Evolutionary conservation across 1,139 yeast genomes (phyloP), one percentile per base, ranked within the genome.

Genomic region (Candida dubliniensis): DNA sequence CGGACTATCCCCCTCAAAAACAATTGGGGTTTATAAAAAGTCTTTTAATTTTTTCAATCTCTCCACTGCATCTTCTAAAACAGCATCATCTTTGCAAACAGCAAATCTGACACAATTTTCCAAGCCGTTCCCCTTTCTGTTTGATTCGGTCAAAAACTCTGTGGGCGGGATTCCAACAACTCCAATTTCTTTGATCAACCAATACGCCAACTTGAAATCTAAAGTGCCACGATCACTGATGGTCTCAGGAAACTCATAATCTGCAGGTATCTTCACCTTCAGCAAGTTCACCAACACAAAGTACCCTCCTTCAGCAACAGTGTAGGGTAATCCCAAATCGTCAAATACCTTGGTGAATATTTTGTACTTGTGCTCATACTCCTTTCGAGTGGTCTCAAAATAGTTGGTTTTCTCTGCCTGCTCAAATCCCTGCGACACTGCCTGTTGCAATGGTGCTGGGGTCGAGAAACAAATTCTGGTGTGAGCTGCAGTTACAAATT

Each of bases 161-260:
- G 96, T 86, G 27, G 98, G 98, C 10, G 99, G 99, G 53, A 93
- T 91, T 5, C 96, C 87, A 23, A 93, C 98, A 37, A 93, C 95
- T 4, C 99, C 99, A 45, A 93, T 66, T 60, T 91, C 96, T 60
- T 82, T 84, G 57, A 90, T 88, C 49, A 93, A 74, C 97, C 98
- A 93, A 67, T 88, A 88, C 0, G 96, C 95, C 53, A 86, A 74
- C 59, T 82, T 81, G 73, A 89, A 93, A 68, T 93, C 99, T 53
- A 81, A 81, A 24, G 96, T 91, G 43, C 87, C 83, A 44, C 74
- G 67, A 29, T 63, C 65, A 38, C 71, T 62, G 48, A 93, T 79
- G 15, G 82, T 88, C 12, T 70, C 80, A 1, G 98, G 98, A 64
- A 77, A 86, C 37, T 63, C 70, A 55, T 84, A 87, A 55, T 80